Conservation (phyloP, 129 eudicot genomes). For the Escallonia herrerae region DNA sequence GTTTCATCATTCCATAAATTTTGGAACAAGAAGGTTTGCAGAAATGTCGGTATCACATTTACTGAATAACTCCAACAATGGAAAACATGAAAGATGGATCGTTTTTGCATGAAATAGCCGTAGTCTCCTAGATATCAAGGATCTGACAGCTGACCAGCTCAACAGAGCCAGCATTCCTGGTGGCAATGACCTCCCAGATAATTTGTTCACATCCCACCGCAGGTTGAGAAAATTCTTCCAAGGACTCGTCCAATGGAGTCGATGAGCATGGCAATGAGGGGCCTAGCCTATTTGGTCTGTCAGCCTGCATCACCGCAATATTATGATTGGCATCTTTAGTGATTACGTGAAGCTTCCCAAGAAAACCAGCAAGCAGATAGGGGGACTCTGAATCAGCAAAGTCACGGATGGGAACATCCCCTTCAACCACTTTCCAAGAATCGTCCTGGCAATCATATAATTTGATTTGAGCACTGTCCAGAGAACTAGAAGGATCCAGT, state of each 20-base stretch:
- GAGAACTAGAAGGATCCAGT: slow-evolving; percentile 70
- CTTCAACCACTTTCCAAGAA: slow-evolving; percentile 80
- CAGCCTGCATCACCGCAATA: slow-evolving; percentile 77
- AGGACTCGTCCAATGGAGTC: slow-evolving; percentile 16
- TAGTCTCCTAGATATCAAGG: slow-evolving; percentile 48
- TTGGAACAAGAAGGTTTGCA: too few species aligned
- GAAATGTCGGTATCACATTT: not conserved
- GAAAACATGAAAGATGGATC: not conserved
- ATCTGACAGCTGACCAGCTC: slow-evolving; percentile 93
- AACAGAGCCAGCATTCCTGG: slow-evolving; percentile 49
- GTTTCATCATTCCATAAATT: not conserved
- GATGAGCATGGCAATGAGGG: slow-evolving; percentile 19
- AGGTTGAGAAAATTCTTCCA: slow-evolving; percentile 30
- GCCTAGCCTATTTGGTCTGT: slow-evolving; percentile 17
- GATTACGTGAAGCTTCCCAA: slow-evolving; percentile 80
- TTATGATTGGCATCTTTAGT: slow-evolving; percentile 74
- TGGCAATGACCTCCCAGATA: slow-evolving; percentile 72
- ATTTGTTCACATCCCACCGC: slow-evolving; percentile 19
- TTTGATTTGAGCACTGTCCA: slow-evolving; percentile 83
- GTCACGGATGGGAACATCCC: slow-evolving; percentile 74
- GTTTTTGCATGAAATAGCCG: not conserved
- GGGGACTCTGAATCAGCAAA: slow-evolving; percentile 84
- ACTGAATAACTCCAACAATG: not conserved
- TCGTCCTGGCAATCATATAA: slow-evolving; percentile 67
- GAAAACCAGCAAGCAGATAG: slow-evolving; percentile 63